phyloP scores from a whole-genome alignment of 2,329 filamentous ascomycete species.

The Orbilia quercus region DNA sequence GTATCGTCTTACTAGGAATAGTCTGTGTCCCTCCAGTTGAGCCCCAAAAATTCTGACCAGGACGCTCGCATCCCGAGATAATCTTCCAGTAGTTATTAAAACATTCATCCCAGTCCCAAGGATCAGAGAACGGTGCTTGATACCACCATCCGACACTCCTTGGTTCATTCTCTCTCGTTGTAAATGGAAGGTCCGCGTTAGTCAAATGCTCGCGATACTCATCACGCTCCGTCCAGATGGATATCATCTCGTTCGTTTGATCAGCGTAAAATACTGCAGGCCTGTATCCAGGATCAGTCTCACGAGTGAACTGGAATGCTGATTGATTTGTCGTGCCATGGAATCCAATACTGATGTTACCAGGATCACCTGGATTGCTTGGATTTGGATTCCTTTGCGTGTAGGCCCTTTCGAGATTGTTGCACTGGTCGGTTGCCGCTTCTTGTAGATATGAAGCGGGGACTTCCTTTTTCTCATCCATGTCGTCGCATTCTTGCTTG shows the following conservation, averaged over 20 bases:
- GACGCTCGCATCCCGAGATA: not conserved
- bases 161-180: conserved; percentile 2
- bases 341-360: not conserved
- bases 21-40: conserved; percentile 5
- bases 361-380: not conserved
- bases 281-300: not conserved
- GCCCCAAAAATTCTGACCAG: not conserved
- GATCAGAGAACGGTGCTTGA: not conserved
- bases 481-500: conserved; percentile 3
- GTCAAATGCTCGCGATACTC: conserved; percentile 12
- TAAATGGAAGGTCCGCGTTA: not conserved
- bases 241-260: not conserved
- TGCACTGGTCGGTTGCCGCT: conserved; percentile 5
- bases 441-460: conserved; percentile 4
- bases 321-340: too few relatives aligned
- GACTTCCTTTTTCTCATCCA: conserved; percentile 10
- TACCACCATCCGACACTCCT: conserved; percentile 8
- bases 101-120: conserved; percentile 1
- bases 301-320: not conserved
- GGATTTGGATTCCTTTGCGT: not conserved
- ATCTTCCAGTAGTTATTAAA: conserved; percentile 7
- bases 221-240: not conserved
- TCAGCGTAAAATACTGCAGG: not conserved
- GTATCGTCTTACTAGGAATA: too few relatives aligned
- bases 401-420: not conserved